Base-by-base conservation (phyloP, 257 asterid species). In the Fraxinus quadrangulata region DNA sequence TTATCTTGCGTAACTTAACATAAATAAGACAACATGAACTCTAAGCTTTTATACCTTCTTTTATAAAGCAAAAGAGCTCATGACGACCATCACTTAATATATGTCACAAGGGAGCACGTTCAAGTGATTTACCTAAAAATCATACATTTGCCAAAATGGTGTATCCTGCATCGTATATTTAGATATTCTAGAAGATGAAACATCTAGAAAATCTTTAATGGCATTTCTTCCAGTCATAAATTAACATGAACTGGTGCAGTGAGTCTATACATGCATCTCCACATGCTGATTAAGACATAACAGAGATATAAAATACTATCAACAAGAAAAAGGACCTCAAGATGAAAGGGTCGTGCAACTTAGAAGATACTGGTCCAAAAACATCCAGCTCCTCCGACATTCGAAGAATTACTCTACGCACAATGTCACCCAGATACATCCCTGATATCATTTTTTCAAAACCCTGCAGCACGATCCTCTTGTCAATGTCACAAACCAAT, bases 381-480 rank as follows among this genome's bases (percentile, higher is more conserved):
- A 82, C 89, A 78, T 88, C 92, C 1, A 88, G 87, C 80, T 94
- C 97, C 75, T 83, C 81, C 0, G 93, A 89, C 90, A 94, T 92
- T 70, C 84, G 90, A 71, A 92, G 93, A 79, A 94, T 78, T 49
- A 94, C 92, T 85, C 98, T 88, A 59, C 98, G 85, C 37, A 92
- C 97, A 74, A 92, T 88, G 75, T 94, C 98, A 76, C 98, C 98
- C 49, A 94, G 79, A 82, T 94, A 94, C 98, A 94, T 90, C 72
- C 97, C 98, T 3, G 98, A 92, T 81, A 92, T 92, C 97, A 94
- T 87, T 87, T 92, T 92, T 89, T 92, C 97, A 79, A 89, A 92
- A 40, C 93, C 92, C 97, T 92, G 83, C 83, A 89, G 73, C 67
- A 78, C 34, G 24, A 70, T 73, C 59, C 51, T 79, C 61, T 76